A percentile compares a stretch with the other conserved stretches of the same genome.
Evolutionary conservation across 225 moss, liverwort and hornwort species (phyloP).

Genomic region (Asterella californica): DNA sequence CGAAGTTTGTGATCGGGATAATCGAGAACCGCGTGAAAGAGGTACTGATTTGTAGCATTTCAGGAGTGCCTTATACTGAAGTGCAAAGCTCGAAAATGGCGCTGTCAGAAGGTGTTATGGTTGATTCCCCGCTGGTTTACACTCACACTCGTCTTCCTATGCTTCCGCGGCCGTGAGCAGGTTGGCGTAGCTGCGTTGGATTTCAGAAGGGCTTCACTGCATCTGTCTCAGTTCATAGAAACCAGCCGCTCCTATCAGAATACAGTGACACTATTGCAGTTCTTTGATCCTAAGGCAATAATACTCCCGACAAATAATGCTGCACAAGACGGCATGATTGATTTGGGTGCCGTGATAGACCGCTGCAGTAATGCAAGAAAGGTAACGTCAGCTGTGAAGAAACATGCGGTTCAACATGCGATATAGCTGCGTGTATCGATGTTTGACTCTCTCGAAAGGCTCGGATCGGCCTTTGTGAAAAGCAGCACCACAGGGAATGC

Average conservation of each 20-base stretch:
- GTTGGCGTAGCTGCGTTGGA: conserved; percentile 90
- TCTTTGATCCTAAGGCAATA: conserved; percentile 57
- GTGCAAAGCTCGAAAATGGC: too few species aligned
- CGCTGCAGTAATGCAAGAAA: conserved; percentile 60
- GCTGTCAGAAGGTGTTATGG: too few species aligned
- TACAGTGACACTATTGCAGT: conserved; percentile 63
- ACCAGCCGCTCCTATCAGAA: conserved; percentile 93
- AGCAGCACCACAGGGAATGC: too few species aligned
- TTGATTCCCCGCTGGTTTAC: neutral
- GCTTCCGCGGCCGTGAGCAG: conserved; percentile 36
- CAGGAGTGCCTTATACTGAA: neutral
- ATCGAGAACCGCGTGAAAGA: conserved; percentile 47
- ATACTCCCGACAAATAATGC: conserved; percentile 47
- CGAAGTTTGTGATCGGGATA: conserved; percentile 23
- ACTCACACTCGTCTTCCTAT: neutral
- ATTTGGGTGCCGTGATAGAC: conserved; percentile 58
- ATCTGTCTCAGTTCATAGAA: conserved; percentile 89
- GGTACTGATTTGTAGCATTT: conserved; percentile 4
- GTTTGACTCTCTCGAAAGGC: too few species aligned
- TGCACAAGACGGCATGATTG: conserved; percentile 56
- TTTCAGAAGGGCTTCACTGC: conserved; percentile 67
- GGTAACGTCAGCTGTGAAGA: conserved; percentile 30
- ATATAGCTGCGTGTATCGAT: too few species aligned
- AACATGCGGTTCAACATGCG: too few species aligned
- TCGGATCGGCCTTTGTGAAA: too few species aligned